Conservation (phyloP, 768 basidiomycete genomes). For the Termitomyces sp. region DNA sequence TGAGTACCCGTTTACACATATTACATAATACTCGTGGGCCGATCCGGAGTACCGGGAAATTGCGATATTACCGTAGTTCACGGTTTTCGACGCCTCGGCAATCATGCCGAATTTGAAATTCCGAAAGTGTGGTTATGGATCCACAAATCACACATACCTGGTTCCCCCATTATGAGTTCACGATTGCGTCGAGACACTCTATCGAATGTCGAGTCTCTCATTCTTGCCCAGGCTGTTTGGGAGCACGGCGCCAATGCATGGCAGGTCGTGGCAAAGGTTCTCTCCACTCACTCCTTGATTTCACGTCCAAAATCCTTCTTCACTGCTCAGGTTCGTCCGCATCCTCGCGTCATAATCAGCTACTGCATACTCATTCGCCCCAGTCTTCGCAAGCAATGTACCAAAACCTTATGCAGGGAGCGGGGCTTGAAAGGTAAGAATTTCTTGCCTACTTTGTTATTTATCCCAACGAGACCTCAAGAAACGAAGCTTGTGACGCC, state of each 20-base stretch:
- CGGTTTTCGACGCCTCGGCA: neutral
- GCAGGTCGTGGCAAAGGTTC: conserved; percentile 57
- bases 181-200: conserved; percentile 22
- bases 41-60: neutral
- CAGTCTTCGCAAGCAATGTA: conserved; percentile 71
- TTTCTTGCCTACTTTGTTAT: neutral
- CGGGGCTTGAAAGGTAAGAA: conserved; percentile 58
- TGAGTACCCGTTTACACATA: no score
- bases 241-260: conserved; percentile 72
- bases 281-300: conserved; percentile 68
- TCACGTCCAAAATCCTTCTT: conserved; percentile 60
- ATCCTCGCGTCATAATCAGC: conserved; percentile 4
- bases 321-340: conserved; percentile 51
- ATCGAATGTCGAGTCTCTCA: conserved; percentile 59
- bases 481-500: conserved; percentile 44
- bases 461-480: conserved; percentile 17
- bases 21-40: no score
- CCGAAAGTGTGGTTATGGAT: neutral
- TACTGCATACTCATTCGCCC: conserved; percentile 6
- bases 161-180: conserved; percentile 20
- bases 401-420: conserved; percentile 59
- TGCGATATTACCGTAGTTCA: neutral
- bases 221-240: conserved; percentile 84
- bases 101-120: neutral
- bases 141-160: neutral